Conservation (phyloP, 305 asterid genomes). For the Rubia peregrina region DNA sequence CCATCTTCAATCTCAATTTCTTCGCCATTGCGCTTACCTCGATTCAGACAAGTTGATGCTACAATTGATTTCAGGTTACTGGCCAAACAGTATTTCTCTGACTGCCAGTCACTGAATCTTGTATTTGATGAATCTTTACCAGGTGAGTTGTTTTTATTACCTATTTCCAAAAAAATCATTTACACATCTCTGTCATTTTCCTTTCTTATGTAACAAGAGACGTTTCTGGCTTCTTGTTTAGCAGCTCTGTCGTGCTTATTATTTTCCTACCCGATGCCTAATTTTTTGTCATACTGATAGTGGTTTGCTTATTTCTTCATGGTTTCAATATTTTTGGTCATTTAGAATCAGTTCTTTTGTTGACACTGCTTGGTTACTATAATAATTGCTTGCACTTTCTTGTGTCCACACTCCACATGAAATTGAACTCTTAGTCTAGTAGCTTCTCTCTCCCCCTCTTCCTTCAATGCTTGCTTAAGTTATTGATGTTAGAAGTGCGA, state of each 20-base stretch:
- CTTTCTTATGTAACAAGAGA: background rate
- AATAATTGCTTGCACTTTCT: background rate
- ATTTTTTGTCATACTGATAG: background rate
- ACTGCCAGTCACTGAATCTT: conserved; percentile 66
- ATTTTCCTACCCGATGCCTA: background rate
- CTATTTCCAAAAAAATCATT: background rate
- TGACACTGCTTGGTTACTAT: background rate
- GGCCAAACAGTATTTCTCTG: conserved; percentile 88
- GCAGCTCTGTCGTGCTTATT: background rate
- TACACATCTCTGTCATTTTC: background rate
- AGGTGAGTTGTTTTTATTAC: conserved; percentile 39
- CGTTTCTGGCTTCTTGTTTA: background rate
- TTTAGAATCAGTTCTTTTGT: background rate
- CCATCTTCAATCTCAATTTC: conserved; percentile 87
- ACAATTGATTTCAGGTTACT: conserved; percentile 65
- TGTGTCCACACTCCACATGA: background rate
- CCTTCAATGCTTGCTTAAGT: background rate
- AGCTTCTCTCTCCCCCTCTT: background rate
- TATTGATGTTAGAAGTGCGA: background rate
- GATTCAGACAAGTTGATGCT: conserved; percentile 69
- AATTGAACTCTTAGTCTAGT: background rate
- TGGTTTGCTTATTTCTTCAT: background rate
- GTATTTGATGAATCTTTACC: conserved; percentile 60
- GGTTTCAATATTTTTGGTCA: background rate
- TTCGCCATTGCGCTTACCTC: conserved; percentile 90